Conservation (phyloP, 2,329 filamentous ascomycete species). For the Aspergillus viridinutans region DNA sequence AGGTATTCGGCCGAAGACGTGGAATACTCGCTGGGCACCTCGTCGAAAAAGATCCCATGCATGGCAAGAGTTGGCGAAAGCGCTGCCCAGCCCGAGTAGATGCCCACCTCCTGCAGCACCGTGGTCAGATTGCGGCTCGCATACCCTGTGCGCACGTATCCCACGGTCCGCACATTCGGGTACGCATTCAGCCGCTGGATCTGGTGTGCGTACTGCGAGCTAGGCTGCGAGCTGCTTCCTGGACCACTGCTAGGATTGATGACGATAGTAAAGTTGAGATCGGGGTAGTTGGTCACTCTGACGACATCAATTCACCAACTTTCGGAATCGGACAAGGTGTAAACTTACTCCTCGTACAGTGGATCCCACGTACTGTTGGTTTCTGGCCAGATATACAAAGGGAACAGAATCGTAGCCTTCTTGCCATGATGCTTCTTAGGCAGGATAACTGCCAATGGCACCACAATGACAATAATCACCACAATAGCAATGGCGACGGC, state of each 20-base stretch:
- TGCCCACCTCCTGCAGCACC: constrained; percentile 33
- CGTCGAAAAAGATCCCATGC: constrained; percentile 41
- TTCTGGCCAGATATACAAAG: constrained; percentile 24
- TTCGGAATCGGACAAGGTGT: neutral
- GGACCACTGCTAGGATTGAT: constrained; percentile 33
- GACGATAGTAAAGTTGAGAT: constrained; percentile 25
- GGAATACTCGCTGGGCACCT: constrained; percentile 24
- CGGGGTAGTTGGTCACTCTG: constrained; percentile 16
- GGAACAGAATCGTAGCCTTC: constrained; percentile 15
- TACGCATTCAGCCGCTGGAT: constrained; percentile 36
- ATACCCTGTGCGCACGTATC: constrained; percentile 40
- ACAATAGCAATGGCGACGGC: constrained; percentile 5
- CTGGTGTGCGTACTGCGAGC: constrained; percentile 30
- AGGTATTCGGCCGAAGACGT: constrained; percentile 17
- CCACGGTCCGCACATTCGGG: constrained; percentile 37
- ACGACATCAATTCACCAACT: neutral
- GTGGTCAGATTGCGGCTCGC: constrained; percentile 25
- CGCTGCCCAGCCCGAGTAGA: constrained; percentile 35
- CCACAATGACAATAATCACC: constrained; percentile 12
- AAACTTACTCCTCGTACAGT: constrained; percentile 17
- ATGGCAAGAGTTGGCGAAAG: constrained; percentile 25
- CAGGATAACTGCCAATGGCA: constrained; percentile 11
- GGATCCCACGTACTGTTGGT: constrained; percentile 18
- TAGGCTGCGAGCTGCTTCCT: constrained; percentile 27
- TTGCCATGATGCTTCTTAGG: constrained; percentile 3